Evolutionary conservation across 768 basidiomycete genomes (phyloP).

Genomic region (Phlebiopsis gigantea): DNA sequence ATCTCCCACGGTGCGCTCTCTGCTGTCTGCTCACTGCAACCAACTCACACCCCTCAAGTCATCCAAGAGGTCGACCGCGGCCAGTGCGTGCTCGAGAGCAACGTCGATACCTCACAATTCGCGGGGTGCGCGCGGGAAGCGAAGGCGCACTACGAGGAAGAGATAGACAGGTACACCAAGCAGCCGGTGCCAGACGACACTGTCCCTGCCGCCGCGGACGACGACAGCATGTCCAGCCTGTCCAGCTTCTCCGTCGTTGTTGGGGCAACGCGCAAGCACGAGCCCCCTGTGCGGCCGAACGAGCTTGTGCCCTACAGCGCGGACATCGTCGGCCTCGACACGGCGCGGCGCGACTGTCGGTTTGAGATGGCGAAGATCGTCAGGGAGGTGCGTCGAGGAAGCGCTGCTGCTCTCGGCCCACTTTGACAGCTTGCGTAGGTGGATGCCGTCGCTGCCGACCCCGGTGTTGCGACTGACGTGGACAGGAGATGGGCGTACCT

Average conservation of each 20-base stretch:
- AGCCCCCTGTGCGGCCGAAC: neutral
- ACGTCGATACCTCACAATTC: neutral
- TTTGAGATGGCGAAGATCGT: neutral
- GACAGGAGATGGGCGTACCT: neutral
- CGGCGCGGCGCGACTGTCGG: neutral
- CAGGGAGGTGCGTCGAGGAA: neutral
- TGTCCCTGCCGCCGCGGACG: neutral
- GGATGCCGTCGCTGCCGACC: neutral
- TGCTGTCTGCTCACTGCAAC: neutral
- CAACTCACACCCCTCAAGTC: neutral
- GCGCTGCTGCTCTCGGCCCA: neutral
- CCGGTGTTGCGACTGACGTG: neutral
- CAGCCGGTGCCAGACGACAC: too few relatives aligned
- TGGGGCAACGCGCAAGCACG: neutral
- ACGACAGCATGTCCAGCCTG: neutral
- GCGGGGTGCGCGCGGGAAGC: neutral
- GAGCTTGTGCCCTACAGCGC: neutral
- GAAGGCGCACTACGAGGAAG: neutral
- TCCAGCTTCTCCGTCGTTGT: too few relatives aligned
- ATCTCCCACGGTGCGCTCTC: neutral
- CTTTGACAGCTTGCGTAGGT: too few relatives aligned
- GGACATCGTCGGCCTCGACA: neutral
- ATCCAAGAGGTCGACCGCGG: neutral
- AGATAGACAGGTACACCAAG: neutral
- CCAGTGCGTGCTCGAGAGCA: neutral